Percentiles rank a stretch among this genome's conserved stretches.
Conservation (phyloP, 768 basidiomycete species). For the Boletus fagicola region DNA sequence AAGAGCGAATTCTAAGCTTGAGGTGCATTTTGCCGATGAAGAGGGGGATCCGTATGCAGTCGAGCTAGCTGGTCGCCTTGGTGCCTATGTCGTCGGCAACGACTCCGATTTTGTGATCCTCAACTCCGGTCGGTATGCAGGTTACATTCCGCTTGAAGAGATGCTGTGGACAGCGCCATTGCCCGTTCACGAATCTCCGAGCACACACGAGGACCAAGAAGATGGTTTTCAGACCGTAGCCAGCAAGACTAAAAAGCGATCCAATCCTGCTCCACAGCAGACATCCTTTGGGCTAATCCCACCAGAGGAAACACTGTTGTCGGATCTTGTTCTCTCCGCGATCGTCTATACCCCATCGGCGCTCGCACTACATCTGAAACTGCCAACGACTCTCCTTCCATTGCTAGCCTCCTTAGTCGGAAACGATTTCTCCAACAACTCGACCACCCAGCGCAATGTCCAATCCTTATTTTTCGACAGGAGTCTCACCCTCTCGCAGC, state of each 20-base stretch:
- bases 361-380: constrained; percentile 62
- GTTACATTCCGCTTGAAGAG: constrained; percentile 74
- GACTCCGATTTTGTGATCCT: constrained; percentile 85
- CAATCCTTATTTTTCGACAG: constrained; percentile 70
- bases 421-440: constrained; percentile 69
- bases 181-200: constrained; percentile 23
- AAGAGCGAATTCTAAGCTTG: constrained; percentile 37
- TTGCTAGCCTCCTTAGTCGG: constrained; percentile 77
- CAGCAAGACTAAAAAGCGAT: constrained; percentile 51
- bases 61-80: constrained; percentile 70
- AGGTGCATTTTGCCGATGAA: constrained; percentile 73
- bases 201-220: constrained; percentile 36
- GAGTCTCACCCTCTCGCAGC: constrained; percentile 52
- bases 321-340: constrained; percentile 50
- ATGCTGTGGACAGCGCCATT: constrained; percentile 58
- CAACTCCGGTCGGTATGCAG: constrained; percentile 71
- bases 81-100: constrained; percentile 71
- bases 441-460: constrained; percentile 47
- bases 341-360: constrained; percentile 58
- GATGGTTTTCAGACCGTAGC: constrained; percentile 60
- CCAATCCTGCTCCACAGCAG: constrained; percentile 28
- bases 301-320: constrained; percentile 38
- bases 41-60: constrained; percentile 86
- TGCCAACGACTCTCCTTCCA: constrained; percentile 72
- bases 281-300: constrained; percentile 47